Base-by-base conservation (phyloP, 2,329 filamentous ascomycete species). In the Xylaria sp. region DNA sequence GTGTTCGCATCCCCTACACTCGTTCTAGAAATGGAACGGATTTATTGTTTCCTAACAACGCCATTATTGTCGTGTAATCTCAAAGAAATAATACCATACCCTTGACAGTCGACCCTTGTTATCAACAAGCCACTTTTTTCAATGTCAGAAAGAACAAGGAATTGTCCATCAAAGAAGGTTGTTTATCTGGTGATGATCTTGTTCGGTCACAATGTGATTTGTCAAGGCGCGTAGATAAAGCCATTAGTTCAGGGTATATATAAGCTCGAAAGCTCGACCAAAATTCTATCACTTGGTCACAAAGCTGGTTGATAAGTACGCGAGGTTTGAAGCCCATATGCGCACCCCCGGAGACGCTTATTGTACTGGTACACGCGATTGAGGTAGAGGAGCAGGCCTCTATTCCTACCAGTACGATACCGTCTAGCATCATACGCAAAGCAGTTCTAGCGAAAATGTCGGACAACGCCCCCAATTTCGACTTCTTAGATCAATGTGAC, bases 301-400 rank as follows among this genome's bases (percentile, higher is more conserved):
- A 55, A 59, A 58, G 43, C 42, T 61, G 6, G 4, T 14, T 17
- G 14, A n/a, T 3, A 14, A 31, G 17, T 33, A 19, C 7, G 21
- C 14, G 17, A 12, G 9, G 17, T 17, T 28, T 15, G 7, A 42
- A 42, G 9, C 17, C n/a, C 45, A 57, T 31, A 40, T 14, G n/a
- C n/a, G n/a, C n/a, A n/a, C n/a, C n/a, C n/a, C n/a, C n/a, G n/a
- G n/a, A n/a, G n/a, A n/a, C n/a, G n/a, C n/a, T n/a, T n/a, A n/a
- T n/a, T n/a, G n/a, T n/a, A n/a, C n/a, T n/a, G n/a, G n/a, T 61
- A 23, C 47, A 55, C 45, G 40, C 14, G 31, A 49, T 58, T n/a
- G 21, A 28, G 17, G 52, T 58, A 49, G 57, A 25, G 28, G 21
- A 61, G 61, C 53, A 45, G 37, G 47, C 17, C n/a, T n/a, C n/a